Evolutionary conservation across 139 green algal species (phyloP).

Genomic region (Chlorella ohadii): DNA sequence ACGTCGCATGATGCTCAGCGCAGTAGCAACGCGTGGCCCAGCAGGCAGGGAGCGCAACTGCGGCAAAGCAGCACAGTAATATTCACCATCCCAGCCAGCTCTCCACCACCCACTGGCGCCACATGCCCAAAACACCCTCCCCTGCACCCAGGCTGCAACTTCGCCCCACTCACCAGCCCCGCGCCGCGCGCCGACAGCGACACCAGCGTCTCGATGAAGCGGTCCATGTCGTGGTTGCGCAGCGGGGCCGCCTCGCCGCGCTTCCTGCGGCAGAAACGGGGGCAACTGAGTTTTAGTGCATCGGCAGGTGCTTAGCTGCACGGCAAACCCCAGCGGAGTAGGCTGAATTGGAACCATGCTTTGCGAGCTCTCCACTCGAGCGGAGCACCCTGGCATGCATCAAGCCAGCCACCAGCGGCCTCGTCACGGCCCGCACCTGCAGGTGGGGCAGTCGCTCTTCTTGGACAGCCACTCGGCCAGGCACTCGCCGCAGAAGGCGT

Average conservation of each 20-base stretch:
- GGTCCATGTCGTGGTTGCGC: neutral
- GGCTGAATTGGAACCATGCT: too few relatives aligned
- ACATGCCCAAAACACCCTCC: too few relatives aligned
- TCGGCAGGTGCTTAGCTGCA: too few relatives aligned
- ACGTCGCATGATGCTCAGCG: neutral
- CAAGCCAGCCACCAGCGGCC: neutral
- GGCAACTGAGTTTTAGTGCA: too few relatives aligned
- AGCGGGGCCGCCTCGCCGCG: neutral
- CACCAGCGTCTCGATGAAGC: neutral
- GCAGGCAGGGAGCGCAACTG: neutral
- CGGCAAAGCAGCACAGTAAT: too few relatives aligned
- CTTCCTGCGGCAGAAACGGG: neutral
- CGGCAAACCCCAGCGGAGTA: too few relatives aligned
- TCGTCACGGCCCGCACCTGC: constrained; percentile 15
- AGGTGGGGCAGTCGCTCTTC: constrained; percentile 45
- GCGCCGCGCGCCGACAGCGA: neutral
- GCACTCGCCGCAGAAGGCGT: constrained; percentile 54
- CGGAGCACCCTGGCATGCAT: too few relatives aligned
- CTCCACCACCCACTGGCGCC: too few relatives aligned
- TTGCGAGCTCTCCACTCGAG: too few relatives aligned
- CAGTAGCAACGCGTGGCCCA: neutral
- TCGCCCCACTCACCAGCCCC: neutral
- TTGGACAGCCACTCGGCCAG: constrained; percentile 40
- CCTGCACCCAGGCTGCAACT: too few relatives aligned
- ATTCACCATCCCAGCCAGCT: too few relatives aligned